phyloP scores from a whole-genome alignment of 345 rosid genomes.

The Raphanus raphanistrum region DNA sequence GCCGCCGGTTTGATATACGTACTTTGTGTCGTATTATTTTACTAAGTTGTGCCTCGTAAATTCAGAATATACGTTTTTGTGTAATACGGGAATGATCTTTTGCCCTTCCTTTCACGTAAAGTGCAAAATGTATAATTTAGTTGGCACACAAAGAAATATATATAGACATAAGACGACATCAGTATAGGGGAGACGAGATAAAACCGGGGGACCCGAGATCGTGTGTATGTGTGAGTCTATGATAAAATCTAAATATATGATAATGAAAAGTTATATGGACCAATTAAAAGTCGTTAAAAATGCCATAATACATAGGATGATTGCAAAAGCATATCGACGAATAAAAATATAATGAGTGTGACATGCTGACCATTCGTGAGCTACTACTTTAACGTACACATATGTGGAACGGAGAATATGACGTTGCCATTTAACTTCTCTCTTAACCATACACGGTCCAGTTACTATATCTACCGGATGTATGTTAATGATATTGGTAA shows the following conservation, averaged over 20 bases:
- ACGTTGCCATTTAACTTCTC: constrained; percentile 27
- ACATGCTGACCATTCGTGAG: constrained; percentile 34
- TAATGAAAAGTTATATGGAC: not conserved
- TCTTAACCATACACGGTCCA: constrained; percentile 19
- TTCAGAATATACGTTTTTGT: not conserved
- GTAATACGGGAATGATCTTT: constrained; percentile 13
- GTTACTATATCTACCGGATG: not conserved
- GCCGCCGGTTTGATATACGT: constrained; percentile 1
- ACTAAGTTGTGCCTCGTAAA: not conserved
- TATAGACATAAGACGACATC: constrained; percentile 10
- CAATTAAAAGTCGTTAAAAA: constrained; percentile 24
- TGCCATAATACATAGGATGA: constrained; percentile 23
- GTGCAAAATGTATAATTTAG: constrained; percentile 10
- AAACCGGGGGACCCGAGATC: constrained; percentile 37
- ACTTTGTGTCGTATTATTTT: not conserved
- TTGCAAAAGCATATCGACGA: constrained; percentile 28
- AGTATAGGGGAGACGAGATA: constrained; percentile 27
- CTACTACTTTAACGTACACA: constrained; percentile 37
- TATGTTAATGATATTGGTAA: not conserved
- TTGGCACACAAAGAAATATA: not conserved
- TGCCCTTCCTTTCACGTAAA: constrained; percentile 33
- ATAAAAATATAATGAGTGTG: constrained; percentile 27
- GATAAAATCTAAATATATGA: constrained; percentile 33
- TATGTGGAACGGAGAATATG: constrained; percentile 19
- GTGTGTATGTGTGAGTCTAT: constrained; percentile 32